Base-by-base conservation (phyloP, 257 asterid species). In the Salvia rosmarinus region DNA sequence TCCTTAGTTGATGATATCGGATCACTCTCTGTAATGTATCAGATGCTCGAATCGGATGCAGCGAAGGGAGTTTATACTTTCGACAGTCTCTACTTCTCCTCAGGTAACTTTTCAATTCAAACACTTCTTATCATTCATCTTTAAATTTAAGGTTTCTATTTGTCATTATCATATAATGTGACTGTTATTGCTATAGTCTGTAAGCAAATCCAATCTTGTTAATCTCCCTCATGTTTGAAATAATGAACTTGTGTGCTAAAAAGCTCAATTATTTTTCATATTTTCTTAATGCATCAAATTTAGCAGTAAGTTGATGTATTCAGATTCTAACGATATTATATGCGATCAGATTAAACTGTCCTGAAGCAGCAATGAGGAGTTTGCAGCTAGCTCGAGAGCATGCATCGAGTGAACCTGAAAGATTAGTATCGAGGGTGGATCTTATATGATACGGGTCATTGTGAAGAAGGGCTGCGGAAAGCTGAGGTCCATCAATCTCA, bases 311-410 rank as follows among this genome's bases (percentile, higher is more conserved):
- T 30, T 12, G 35, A 25, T 61, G 10, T 12, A 42, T 23, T 44
- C 46, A 43, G 17, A 54, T 74, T 40, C 46, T 70, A 62, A 72
- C 30, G 14, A 28, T 54, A 66, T 43, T 43, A 3, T 71, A 67
- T 77, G 52, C 71, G 71, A 74, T 81, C 85, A 95, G 99, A 74
- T 83, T 95, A 75, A 91, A 85, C 80, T 95, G 98, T 73, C 98
- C 99, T 4, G 98, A 91, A 76, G 98, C 98, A 66, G 99, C 99
- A 61, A 95, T 95, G 99, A 81, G 95, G 77, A 95, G 99, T 77
- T 81, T 91, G 65, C 97, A 95, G 80, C 83, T 91, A 68, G 97
- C 99, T 68, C 94, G 99, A 6, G 87, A 88, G 73, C 93, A 95
- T 72, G 90, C 98, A 74, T 87, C 94, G 9, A 88, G 85, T 78